Evolutionary conservation across 2,329 filamentous ascomycete genomes (phyloP), one percentile per base, ranked within the genome.

Genomic region (Pseudogymnoascus sp.): DNA sequence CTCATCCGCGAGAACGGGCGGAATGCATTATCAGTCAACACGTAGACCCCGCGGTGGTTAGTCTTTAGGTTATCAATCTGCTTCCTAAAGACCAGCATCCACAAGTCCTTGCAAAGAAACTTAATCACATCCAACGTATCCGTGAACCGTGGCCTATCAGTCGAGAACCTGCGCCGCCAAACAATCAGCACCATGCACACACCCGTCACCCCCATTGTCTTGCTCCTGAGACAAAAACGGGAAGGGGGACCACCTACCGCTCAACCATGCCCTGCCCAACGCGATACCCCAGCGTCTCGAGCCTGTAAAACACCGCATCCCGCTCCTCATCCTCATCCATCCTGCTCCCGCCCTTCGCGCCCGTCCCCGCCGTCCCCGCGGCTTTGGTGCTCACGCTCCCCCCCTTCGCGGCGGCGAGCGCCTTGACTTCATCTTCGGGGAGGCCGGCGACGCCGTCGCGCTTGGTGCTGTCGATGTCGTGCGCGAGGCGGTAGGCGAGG

Each of bases 61-160:
- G 94, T 99, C 77, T 99, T 99, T 54, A 99, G 81, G 73, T 99
- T 99, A 75, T 99, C 94, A 71, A 99, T 90, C 74, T 97, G 95
- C 76, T 99, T 99, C 72, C 90, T 84, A 75, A 97, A 99, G 14
- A 97, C 84, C 18, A 97, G 81, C 35, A 86, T 92, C 94, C 94
- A 99, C 47, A 99, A 81, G 74, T 99, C 94, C 78, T 99, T 99
- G 83, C 94, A 99, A 58, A 99, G 81, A 71, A 99, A 97, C 74
- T 99, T 99, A 73, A 99, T 99, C 58, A 92, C 89, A 72, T 97
- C 94, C 41, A 99, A 84, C 3, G 92, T 92, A 69, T 96, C 92
- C 64, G 88, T 90, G 72, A 97, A 95, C 57, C 92, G 89, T 39
- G 93, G 91, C 59, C 91, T 83, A 73, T 95, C 89, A 71, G 84